A percentile compares a stretch with the other conserved stretches of the same genome.
phyloP scores from a whole-genome alignment of 352 stramenopile species.

The Elongisporangium prolatum region DNA sequence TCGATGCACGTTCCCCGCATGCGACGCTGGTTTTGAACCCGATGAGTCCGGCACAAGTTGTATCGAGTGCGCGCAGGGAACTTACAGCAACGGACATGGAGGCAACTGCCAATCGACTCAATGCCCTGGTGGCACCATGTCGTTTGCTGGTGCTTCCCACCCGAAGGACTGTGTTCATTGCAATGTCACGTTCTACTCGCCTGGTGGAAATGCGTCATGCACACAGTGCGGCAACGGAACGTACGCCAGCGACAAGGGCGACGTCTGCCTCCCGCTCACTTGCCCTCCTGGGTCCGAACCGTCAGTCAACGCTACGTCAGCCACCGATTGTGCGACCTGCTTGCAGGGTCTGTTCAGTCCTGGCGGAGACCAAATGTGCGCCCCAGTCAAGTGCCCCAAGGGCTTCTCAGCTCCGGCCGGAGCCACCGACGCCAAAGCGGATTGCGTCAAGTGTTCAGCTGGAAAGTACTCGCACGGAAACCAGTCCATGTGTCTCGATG shows the following conservation, averaged over 20 bases:
- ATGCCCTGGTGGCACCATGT: conserved; percentile 20
- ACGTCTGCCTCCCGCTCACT: conserved; percentile 19
- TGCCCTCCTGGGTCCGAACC: conserved; percentile 26
- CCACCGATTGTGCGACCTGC: conserved; percentile 26
- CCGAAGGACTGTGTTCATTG: conserved; percentile 20
- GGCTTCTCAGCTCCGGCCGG: conserved; percentile 21
- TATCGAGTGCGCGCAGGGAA: conserved; percentile 17
- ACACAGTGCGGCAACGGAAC: conserved; percentile 24
- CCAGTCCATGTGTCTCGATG: conserved; percentile 20
- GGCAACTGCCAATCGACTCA: conserved; percentile 15
- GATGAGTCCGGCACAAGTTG: conserved; percentile 24
- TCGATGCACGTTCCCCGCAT: conserved; percentile 27
- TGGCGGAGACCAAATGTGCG: conserved; percentile 18
- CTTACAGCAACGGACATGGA: conserved; percentile 24
- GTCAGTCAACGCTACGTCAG: conserved; percentile 8
- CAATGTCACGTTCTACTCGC: conserved; percentile 26
- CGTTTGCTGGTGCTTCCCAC: conserved; percentile 16
- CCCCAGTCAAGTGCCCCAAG: conserved; percentile 20
- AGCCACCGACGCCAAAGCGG: conserved; percentile 13
- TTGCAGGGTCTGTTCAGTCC: conserved; percentile 31
- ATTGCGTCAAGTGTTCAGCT: conserved; percentile 20
- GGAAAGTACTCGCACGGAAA: conserved; percentile 33
- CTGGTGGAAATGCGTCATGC: conserved; percentile 26
- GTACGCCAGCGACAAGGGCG: conserved; percentile 16
- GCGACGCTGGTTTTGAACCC: conserved; percentile 36